A percentile compares a stretch with the other conserved stretches of the same genome.
These are phyloP conservation scores for Neonectria coccinea DNA, from an alignment of 2,329 filamentous ascomycete species.

Conservation along the genomic window DNA sequence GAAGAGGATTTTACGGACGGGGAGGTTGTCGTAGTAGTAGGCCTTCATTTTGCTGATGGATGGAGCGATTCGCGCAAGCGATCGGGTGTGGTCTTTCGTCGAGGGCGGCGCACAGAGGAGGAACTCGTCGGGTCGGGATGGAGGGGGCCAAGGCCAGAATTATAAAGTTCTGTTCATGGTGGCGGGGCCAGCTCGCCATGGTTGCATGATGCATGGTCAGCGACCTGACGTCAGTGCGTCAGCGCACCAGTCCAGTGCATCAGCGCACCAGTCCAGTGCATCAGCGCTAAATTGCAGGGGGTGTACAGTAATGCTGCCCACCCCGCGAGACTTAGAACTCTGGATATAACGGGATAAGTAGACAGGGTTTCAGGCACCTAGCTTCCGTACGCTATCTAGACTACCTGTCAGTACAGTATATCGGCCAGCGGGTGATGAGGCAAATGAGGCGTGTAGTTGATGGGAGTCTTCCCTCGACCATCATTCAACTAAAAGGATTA, in stretches of 20 bases:
- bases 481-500: not conserved
- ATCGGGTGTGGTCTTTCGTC: not conserved
- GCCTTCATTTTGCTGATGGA: constrained; percentile 61
- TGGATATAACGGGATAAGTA: too few relatives aligned
- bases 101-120: not conserved
- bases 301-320: too few relatives aligned
- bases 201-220: constrained; percentile 20
- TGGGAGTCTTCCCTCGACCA: too few relatives aligned
- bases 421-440: not conserved
- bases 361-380: not conserved
- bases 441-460: too few relatives aligned
- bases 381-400: too few relatives aligned
- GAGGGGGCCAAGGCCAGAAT: constrained; percentile 14
- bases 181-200: constrained; percentile 39
- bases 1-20: constrained; percentile 54
- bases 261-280: constrained; percentile 29
- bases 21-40: constrained; percentile 68
- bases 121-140: constrained; percentile 8
- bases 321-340: not conserved
- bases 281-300: constrained; percentile 35
- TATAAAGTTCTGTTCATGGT: constrained; percentile 31
- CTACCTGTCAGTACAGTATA: not conserved
- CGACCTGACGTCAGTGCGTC: constrained; percentile 43
- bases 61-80: not conserved
- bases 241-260: constrained; percentile 29